Evolutionary conservation across 768 basidiomycete species (phyloP), one percentile per base, ranked within the genome.

Genomic region (Cystobasidium ongulense): DNA sequence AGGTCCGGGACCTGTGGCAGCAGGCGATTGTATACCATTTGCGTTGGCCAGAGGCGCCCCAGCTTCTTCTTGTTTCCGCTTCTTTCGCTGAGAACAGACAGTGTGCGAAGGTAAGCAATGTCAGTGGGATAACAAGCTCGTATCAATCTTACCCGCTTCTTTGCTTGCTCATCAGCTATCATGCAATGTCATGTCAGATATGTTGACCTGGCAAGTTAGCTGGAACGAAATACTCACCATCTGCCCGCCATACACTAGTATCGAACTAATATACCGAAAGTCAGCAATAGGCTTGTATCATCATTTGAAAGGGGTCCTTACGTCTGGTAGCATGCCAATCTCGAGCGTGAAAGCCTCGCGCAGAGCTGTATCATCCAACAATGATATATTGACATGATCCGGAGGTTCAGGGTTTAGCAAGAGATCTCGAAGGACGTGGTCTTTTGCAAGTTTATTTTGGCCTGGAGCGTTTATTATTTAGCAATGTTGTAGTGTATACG

Each of bases 361-460:
- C 35, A 79, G 38, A 21, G 75, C 66, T 2, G 43, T 25, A 11
- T 63, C 54, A 39, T 78, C 78, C 59, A 78, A 68, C 0, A 53
- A 53, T 5, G 35, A n/a, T 36, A 78, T 39, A 1, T 64, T 63
- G 10, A 71, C 54, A 29, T 75, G 70, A 15, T 76, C 74, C 0
- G 62, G 52, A 5, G 78, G 77, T n/a, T 78, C 77, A 3, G 78
- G 78, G 59, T 79, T 76, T 21, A 76, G 59, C n/a, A 76, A 53
- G 5, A 78, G 72, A 65, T 77, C 54, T 1, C 64, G 67, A 15
- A 79, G 59, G 59, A 67, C 65, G 29, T 72, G 21, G 25, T 75
- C 76, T 59, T 73, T 73, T 23, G 71, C 52, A 29, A 71, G 70
- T 25, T 50, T 68, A 50, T 76, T 75, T 23, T 63, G 73, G 39